These are phyloP conservation scores for Anaeramoeba flamelloides DNA, from an alignment of 78 protist species.

Conservation along the genomic window DNA sequence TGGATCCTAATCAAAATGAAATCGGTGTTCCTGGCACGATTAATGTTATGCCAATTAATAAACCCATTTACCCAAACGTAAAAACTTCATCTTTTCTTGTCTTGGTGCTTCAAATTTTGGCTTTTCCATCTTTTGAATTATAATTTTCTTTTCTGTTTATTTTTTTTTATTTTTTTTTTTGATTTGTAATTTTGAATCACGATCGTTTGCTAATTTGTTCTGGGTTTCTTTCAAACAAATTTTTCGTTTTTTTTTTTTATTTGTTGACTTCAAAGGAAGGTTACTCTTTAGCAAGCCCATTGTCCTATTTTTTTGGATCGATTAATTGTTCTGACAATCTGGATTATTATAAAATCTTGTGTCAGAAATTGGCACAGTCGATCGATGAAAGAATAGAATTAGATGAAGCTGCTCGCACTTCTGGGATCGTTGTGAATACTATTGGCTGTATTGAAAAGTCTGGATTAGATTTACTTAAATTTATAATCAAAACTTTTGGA, in stretches of 20 bases:
- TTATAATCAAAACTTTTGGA: neutral
- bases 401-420: neutral
- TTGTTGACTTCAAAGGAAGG: slow-evolving; percentile 1
- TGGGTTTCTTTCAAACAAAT: no score
- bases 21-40: neutral
- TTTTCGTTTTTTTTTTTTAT: no score
- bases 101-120: no score
- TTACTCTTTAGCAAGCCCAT: neutral
- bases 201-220: no score
- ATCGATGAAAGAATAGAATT: neutral
- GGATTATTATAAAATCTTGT: neutral
- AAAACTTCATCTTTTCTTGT: no score
- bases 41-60: neutral
- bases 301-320: neutral
- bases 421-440: neutral
- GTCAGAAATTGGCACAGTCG: neutral
- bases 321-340: neutral
- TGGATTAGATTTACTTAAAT: neutral
- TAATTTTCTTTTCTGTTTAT: no score
- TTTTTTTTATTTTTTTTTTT: no score
- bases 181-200: no score
- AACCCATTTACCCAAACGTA: neutral
- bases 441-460: neutral
- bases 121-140: no score
- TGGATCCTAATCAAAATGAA: neutral